Conservation (phyloP, 306 rosid species). For the Arachis stenosperma region DNA sequence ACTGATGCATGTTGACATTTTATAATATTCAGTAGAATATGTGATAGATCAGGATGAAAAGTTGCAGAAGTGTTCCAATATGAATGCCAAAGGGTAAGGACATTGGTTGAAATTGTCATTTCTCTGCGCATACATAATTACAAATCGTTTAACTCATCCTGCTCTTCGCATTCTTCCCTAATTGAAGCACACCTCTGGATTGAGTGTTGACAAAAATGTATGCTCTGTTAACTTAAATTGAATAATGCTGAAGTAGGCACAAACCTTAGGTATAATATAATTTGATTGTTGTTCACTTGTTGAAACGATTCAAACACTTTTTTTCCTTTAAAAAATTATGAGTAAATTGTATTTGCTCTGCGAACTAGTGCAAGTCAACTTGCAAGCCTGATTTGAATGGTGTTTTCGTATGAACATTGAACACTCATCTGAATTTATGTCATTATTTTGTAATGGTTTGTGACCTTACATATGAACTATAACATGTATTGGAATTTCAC, state of each 20-base stretch:
- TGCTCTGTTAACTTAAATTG: not conserved
- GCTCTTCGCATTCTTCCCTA: conserved; percentile 13
- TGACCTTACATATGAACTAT: not conserved
- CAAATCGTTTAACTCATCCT: conserved; percentile 9
- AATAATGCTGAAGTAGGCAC: too few species aligned
- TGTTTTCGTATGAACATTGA: not conserved
- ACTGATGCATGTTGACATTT: conserved; percentile 43
- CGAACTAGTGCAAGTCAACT: not conserved
- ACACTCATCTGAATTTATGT: not conserved
- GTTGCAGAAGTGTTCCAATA: conserved; percentile 61
- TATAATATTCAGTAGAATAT: conserved; percentile 46
- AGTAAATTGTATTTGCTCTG: not conserved
- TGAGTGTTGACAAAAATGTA: not conserved
- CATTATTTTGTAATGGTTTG: conserved; percentile 26
- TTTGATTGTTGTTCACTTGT: not conserved
- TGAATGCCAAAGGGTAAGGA: conserved; percentile 73
- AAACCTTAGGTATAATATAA: too few species aligned
- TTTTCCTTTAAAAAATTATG: too few species aligned
- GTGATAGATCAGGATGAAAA: conserved; percentile 66
- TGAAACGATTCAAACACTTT: not conserved
- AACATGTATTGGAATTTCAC: not conserved
- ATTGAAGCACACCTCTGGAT: not conserved
- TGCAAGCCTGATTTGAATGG: not conserved
- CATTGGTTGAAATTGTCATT: conserved; percentile 1
- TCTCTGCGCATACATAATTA: not conserved